Evolutionary conservation across 2,329 filamentous ascomycete species (phyloP), one percentile per base, ranked within the genome.

Genomic region (Didymella exigua): DNA sequence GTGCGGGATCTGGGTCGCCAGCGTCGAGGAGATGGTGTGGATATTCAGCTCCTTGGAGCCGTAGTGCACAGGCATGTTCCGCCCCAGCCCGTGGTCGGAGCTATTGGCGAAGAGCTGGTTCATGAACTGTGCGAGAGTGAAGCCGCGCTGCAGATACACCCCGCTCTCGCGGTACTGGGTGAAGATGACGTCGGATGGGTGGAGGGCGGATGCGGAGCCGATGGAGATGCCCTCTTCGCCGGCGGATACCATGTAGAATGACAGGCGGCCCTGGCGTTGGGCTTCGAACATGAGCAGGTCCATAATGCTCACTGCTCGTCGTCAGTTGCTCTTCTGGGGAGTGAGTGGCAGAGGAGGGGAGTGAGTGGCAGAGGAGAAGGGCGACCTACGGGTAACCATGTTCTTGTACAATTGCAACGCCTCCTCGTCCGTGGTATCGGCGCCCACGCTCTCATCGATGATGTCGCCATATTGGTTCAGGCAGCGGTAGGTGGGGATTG

Each of bases 11-110:
- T 96, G 92, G 0, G 92, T 96, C 16, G 91, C 92, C 14, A 96
- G 77, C 0, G 93, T 88, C 0, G 90, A 96, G 30, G 90, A 90
- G 45, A 96, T 90, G 5, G 92, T 93, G 74, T 96, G 90, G 69
- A 96, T 92, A 65, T 96, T 91, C 53, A 96, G 80, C 60, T 90
- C 87, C 53, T 82, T 85, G 74, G 89, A 92, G 41, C 93, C 93
- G 69, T 98, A 99, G 76, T 99, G 95, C 13, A 98, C 90, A 0
- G 95, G 95, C 95, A 99, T 99, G 69, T 96, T 98, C 59, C 93
- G 86, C 1, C 93, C 95, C 56, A 82, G 84, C 1, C 93, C 93
- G 0, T 82, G 76, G 66, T 99, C 95, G 60, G 91, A 85, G 49
- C 80, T 84, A 71, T 96, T 98, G 18, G 93, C 87, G 77, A 98